Conservation (phyloP, 1,139 yeast genomes). For the Oligophagozyma castellii region DNA sequence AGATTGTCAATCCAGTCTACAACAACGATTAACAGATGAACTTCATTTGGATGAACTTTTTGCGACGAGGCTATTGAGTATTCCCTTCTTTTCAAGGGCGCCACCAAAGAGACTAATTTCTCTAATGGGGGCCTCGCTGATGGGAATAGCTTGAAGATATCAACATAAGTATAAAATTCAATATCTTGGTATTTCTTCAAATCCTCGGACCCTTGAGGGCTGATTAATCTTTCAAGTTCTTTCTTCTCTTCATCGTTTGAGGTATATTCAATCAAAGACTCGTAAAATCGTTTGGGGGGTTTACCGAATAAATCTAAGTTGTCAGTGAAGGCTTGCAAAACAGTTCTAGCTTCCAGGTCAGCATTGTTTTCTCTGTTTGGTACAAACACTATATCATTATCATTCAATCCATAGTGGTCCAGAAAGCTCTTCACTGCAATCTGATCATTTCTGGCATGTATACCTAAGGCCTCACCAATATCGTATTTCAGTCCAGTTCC, state of each 20-base stretch:
- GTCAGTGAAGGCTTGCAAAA: slow-evolving; percentile 66
- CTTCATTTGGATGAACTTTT: slow-evolving; percentile 78
- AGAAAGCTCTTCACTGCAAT: slow-evolving; percentile 58
- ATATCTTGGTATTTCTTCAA: slow-evolving; percentile 79
- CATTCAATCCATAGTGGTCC: slow-evolving; percentile 47
- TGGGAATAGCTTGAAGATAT: slow-evolving; percentile 64
- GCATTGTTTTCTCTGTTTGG: slow-evolving; percentile 54
- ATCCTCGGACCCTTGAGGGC: slow-evolving; percentile 75
- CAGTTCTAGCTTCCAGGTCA: slow-evolving; percentile 58
- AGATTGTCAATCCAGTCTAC: slow-evolving; percentile 89
- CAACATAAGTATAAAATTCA: slow-evolving; percentile 70
- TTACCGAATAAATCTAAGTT: slow-evolving; percentile 84
- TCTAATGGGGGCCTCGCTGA: slow-evolving; percentile 72
- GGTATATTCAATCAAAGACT: slow-evolving; percentile 63
- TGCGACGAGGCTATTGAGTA: slow-evolving; percentile 98
- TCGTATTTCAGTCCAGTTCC: slow-evolving; percentile 87
- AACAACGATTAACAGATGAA: slow-evolving; percentile 84
- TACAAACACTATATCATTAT: slow-evolving; percentile 55
- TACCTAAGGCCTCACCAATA: slow-evolving; percentile 94
- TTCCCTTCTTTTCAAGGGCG: slow-evolving; percentile 92
- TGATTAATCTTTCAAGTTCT: slow-evolving; percentile 46
- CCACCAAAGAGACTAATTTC: slow-evolving; percentile 57
- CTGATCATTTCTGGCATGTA: slow-evolving; percentile 76
- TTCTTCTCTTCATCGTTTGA: slow-evolving; percentile 54
- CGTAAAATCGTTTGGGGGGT: slow-evolving; percentile 92